Evolutionary conservation across 805 yeast genomes (phyloP).

Genomic region (Candida hungchunana): DNA sequence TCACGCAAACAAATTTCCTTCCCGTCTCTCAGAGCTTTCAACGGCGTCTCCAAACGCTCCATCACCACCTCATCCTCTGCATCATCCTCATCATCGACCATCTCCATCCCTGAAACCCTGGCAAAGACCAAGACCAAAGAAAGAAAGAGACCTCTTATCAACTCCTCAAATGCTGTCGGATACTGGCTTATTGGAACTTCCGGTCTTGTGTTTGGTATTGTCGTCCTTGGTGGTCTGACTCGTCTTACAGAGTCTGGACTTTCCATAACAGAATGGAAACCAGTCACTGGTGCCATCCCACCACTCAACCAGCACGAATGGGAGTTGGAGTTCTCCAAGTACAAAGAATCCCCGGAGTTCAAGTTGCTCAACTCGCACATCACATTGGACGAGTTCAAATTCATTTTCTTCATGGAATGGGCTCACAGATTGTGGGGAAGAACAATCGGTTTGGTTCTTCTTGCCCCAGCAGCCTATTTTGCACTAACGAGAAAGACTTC

Average conservation of each 20-base stretch:
- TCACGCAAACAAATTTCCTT: constrained; percentile 3
- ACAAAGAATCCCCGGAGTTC: constrained; percentile 86
- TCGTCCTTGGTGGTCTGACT: constrained; percentile 93
- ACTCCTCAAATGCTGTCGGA: constrained; percentile 56
- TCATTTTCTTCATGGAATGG: constrained; percentile 97
- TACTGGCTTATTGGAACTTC: constrained; percentile 88
- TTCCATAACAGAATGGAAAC: constrained; percentile 97
- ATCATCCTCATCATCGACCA: constrained; percentile 3
- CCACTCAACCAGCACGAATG: constrained; percentile 79
- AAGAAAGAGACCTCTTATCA: constrained; percentile 20
- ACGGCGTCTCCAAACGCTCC: constrained; percentile 5
- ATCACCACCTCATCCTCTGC: constrained; percentile 11
- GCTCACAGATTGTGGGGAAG: constrained; percentile 91
- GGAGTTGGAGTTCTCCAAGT: constrained; percentile 79
- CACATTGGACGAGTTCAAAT: constrained; percentile 87
- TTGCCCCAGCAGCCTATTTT: constrained; percentile 82
- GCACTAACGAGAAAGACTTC: constrained; percentile 64
- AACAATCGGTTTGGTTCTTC: constrained; percentile 77
- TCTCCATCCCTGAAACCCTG: constrained; percentile 1
- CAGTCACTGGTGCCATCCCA: constrained; percentile 92
- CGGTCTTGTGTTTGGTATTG: constrained; percentile 88
- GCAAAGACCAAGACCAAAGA: constrained; percentile 3
- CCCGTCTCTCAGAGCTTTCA: background rate
- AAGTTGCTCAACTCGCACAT: constrained; percentile 83
- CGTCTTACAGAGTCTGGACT: constrained; percentile 94